phyloP scores from a whole-genome alignment of 768 basidiomycete genomes.

The Asterophora lycoperdoides region DNA sequence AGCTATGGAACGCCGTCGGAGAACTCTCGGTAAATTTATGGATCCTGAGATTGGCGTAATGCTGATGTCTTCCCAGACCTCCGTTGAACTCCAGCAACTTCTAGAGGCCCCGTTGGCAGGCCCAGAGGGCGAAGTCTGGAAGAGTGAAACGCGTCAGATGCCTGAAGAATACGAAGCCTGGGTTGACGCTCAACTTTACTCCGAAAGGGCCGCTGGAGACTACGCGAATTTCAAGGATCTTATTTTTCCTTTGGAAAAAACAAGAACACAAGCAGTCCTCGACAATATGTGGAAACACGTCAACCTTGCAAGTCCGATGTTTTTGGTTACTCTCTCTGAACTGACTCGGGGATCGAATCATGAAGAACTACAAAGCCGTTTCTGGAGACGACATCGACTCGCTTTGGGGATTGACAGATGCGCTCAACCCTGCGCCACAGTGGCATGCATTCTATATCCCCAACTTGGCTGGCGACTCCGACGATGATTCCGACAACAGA shows the following conservation, averaged over 20 bases:
- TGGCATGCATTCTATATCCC: constrained; percentile 49
- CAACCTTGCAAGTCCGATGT: constrained; percentile 43
- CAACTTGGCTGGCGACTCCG: constrained; percentile 22
- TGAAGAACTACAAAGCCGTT: constrained; percentile 53
- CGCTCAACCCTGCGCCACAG: constrained; percentile 48
- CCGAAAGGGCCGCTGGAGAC: constrained; percentile 50
- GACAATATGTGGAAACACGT: constrained; percentile 64
- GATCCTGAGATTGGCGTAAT: neutral
- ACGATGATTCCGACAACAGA: constrained; percentile 26
- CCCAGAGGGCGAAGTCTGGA: constrained; percentile 51
- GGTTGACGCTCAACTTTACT: constrained; percentile 65
- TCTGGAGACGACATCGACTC: constrained; percentile 55
- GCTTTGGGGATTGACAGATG: constrained; percentile 59
- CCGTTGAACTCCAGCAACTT: constrained; percentile 61
- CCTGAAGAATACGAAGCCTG: constrained; percentile 61
- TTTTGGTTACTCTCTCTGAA: neutral
- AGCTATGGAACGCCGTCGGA: constrained; percentile 77
- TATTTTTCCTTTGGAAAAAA: constrained; percentile 55
- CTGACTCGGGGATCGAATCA: constrained; percentile 1
- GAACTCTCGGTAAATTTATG: constrained; percentile 61
- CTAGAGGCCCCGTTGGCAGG: constrained; percentile 60
- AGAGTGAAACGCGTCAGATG: constrained; percentile 43
- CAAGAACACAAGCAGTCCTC: constrained; percentile 44
- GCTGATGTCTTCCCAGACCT: constrained; percentile 37
- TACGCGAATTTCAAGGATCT: constrained; percentile 50